phyloP scores from a whole-genome alignment of 768 basidiomycete species.

The Tephrocybe rancida region DNA sequence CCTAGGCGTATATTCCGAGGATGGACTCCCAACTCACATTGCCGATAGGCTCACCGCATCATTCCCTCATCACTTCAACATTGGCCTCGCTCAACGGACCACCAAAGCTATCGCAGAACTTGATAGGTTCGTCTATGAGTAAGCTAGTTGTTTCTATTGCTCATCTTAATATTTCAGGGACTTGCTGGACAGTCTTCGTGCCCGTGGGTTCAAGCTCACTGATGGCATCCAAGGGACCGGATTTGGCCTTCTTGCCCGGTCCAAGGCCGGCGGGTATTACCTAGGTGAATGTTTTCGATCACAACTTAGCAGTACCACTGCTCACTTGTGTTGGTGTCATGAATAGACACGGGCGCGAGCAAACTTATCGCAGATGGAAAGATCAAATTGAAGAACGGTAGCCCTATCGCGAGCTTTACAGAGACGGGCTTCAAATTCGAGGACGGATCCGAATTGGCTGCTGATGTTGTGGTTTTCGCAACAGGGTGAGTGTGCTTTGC shows the following conservation, averaged over 20 bases:
- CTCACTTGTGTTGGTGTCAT: no score
- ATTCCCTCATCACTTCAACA: constrained; percentile 39
- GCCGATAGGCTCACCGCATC: constrained; percentile 53
- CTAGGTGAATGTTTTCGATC: constrained; percentile 41
- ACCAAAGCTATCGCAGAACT: constrained; percentile 47
- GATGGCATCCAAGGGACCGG: constrained; percentile 55
- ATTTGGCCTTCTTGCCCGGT: constrained; percentile 47
- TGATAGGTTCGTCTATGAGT: constrained; percentile 48
- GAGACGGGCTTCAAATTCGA: constrained; percentile 44
- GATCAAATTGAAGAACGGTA: constrained; percentile 67
- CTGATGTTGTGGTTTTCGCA: constrained; percentile 53
- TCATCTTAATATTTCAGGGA: constrained; percentile 29
- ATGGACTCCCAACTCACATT: constrained; percentile 47
- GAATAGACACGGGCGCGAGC: constrained; percentile 57
- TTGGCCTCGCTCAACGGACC: constrained; percentile 32
- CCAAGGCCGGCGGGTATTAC: constrained; percentile 66
- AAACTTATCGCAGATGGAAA: constrained; percentile 62
- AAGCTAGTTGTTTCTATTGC: neutral
- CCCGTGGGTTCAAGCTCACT: constrained; percentile 58
- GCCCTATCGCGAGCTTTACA: constrained; percentile 43
- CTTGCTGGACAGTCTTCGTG: constrained; percentile 55
- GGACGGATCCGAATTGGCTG: constrained; percentile 43
- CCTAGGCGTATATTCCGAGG: constrained; percentile 51
- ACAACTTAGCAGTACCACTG: neutral
- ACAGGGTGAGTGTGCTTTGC: constrained; percentile 36